These are phyloP conservation scores for Mortierella alpina DNA, from an alignment of 192 early-diverging fungal genomes.

Conservation along the genomic window DNA sequence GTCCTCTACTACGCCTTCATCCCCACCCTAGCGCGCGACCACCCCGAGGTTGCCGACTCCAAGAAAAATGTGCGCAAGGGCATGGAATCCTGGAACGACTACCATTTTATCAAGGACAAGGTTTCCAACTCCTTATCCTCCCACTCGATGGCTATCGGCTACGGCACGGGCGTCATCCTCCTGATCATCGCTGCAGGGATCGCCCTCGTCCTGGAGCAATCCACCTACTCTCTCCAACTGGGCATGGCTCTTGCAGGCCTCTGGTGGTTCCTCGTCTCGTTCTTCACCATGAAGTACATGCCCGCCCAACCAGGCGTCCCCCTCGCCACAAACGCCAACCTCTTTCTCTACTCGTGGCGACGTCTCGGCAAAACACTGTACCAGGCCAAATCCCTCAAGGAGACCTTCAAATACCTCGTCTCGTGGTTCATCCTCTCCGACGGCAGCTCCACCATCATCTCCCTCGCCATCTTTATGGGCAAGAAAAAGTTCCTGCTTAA, in stretches of 20 bases:
- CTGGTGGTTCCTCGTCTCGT: slow-evolving; percentile 63
- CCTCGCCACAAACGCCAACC: slow-evolving; percentile 52
- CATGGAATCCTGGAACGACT: slow-evolving; percentile 28
- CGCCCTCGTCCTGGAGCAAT: slow-evolving; percentile 29
- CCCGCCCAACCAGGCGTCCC: slow-evolving; percentile 56
- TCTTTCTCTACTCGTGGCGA: slow-evolving; percentile 57
- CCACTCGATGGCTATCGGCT: slow-evolving; percentile 50
- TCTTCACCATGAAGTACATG: slow-evolving; percentile 54
- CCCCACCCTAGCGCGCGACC: slow-evolving; percentile 56
- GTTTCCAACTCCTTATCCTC: slow-evolving; percentile 56
- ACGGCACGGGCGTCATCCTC: slow-evolving; percentile 45
- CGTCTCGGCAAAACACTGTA: slow-evolving; percentile 48
- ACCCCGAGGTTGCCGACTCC: slow-evolving; percentile 44
- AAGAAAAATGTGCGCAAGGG: slow-evolving; percentile 8
- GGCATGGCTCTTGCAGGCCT: slow-evolving; percentile 57
- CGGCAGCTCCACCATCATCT: slow-evolving; percentile 68
- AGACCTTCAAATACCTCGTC: slow-evolving; percentile 72
- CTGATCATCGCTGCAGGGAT: slow-evolving; percentile 54
- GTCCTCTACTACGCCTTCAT: slow-evolving; percentile 69
- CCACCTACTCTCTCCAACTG: slow-evolving; percentile 54
- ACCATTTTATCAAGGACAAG: slow-evolving; percentile 28
- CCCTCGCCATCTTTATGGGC: slow-evolving; percentile 68
- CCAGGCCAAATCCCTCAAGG: slow-evolving; percentile 59
- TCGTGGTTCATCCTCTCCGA: slow-evolving; percentile 81
- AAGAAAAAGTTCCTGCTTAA: slow-evolving; percentile 63